Evolutionary conservation across 176 grass and related monocot species (phyloP).

Genomic region (Pharus latifolius): DNA sequence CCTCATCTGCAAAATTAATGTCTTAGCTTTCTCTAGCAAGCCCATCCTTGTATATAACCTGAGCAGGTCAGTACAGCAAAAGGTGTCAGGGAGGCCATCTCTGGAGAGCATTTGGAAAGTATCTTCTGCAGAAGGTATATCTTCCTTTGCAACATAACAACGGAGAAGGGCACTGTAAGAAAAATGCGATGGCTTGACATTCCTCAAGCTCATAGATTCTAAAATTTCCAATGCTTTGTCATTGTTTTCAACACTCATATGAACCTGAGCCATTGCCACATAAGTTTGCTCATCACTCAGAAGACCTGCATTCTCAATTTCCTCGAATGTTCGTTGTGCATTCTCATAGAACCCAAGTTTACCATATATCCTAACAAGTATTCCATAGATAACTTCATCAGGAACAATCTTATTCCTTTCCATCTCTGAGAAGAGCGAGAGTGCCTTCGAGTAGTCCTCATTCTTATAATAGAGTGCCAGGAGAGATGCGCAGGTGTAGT

Average conservation of each 20-base stretch:
- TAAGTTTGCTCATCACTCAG: slow-evolving; percentile 72
- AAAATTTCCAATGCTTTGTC: slow-evolving; percentile 57
- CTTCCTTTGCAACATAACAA: slow-evolving; percentile 58
- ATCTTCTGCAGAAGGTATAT: slow-evolving; percentile 56
- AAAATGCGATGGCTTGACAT: slow-evolving; percentile 52
- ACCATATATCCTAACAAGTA: slow-evolving; percentile 79
- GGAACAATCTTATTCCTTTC: slow-evolving; percentile 39
- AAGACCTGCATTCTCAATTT: slow-evolving; percentile 49
- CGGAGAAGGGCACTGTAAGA: slow-evolving; percentile 59
- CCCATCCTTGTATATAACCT: slow-evolving; percentile 61
- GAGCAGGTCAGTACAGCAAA: slow-evolving; percentile 65
- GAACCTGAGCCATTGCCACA: slow-evolving; percentile 86
- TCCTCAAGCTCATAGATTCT: slow-evolving; percentile 44
- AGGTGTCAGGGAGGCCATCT: slow-evolving; percentile 25
- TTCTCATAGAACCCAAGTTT: slow-evolving; percentile 78
- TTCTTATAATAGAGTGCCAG: slow-evolving; percentile 63
- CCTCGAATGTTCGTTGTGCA: slow-evolving; percentile 47
- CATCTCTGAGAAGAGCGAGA: slow-evolving; percentile 72
- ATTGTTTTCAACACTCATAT: slow-evolving; percentile 43
- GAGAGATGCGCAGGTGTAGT: slow-evolving; percentile 85
- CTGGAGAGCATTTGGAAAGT: slow-evolving; percentile 46
- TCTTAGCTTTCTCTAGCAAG: slow-evolving; percentile 58
- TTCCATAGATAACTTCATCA: slow-evolving; percentile 93
- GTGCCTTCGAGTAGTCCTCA: slow-evolving; percentile 76
- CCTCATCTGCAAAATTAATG: slow-evolving; percentile 41